phyloP scores from a whole-genome alignment of 2,329 filamentous ascomycete species.

The Neonectria magnoliae region DNA sequence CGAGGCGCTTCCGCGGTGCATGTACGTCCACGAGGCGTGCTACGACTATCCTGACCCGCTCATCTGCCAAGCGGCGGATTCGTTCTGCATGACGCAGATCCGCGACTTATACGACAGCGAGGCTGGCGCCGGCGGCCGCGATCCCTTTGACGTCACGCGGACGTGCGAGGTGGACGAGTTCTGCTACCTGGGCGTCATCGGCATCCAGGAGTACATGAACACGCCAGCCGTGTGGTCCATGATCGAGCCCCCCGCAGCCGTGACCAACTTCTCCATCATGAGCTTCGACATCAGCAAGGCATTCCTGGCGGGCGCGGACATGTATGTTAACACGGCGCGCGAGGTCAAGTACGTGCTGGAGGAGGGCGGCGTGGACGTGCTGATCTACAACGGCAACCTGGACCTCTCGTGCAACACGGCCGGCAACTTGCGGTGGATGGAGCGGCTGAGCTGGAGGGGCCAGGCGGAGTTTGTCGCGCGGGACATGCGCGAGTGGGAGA shows the following conservation, averaged over 20 bases:
- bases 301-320: constrained; percentile 3
- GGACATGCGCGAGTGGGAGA: too few relatives aligned
- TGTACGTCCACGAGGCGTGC: constrained; percentile 29
- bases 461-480: constrained; percentile 30
- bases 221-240: too few relatives aligned
- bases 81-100: constrained; percentile 26
- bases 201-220: too few relatives aligned
- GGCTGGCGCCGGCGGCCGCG: too few relatives aligned
- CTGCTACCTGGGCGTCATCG: too few relatives aligned
- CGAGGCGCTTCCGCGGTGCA: constrained; percentile 15
- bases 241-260: too few relatives aligned
- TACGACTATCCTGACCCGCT: constrained; percentile 32
- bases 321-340: constrained; percentile 16
- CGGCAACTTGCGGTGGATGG: constrained; percentile 33
- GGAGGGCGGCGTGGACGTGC: constrained; percentile 19
- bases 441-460: constrained; percentile 29
- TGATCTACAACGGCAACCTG: constrained; percentile 35
- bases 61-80: constrained; percentile 25
- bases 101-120: neutral
- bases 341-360: constrained; percentile 27
- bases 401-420: constrained; percentile 36
- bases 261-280: too few relatives aligned
- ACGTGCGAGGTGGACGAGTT: too few relatives aligned
- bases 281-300: too few relatives aligned
- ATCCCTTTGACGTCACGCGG: too few relatives aligned